Percentiles rank a stretch among this genome's conserved stretches.
Conservation (phyloP, 805 yeast genomes). For the Candida lessepsii region DNA sequence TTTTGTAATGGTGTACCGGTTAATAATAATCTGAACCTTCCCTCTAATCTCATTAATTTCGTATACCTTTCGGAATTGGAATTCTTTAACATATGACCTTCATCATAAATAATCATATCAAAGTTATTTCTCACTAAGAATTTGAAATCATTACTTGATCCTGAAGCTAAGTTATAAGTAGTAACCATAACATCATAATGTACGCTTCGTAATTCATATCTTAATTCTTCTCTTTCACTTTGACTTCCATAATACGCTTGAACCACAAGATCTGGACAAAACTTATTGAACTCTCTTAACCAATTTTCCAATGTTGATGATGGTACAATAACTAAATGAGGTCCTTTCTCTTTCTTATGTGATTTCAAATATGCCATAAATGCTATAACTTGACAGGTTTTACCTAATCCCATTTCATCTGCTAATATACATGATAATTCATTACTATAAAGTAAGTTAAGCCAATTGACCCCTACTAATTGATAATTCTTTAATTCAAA, state of each 20-base stretch:
- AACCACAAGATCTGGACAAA: slow-evolving; percentile 77
- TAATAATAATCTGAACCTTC: slow-evolving; percentile 77
- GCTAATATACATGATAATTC: slow-evolving; percentile 90
- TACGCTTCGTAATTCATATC: slow-evolving; percentile 60
- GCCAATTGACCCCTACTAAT: slow-evolving; percentile 97
- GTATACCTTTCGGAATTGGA: slow-evolving; percentile 82
- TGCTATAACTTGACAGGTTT: slow-evolving; percentile 93
- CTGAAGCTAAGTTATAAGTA: slow-evolving; percentile 89
- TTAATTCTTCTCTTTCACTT: slow-evolving; percentile 77
- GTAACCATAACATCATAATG: slow-evolving; percentile 89
- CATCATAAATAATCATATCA: slow-evolving; percentile 91
- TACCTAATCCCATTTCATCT: slow-evolving; percentile 98
- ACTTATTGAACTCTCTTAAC: slow-evolving; percentile 89
- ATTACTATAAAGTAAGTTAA: slow-evolving; percentile 72
- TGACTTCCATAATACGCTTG: slow-evolving; percentile 94
- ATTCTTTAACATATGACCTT: slow-evolving; percentile 96
- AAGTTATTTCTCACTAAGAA: slow-evolving; percentile 74
- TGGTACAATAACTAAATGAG: slow-evolving; percentile 94
- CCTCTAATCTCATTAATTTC: slow-evolving; percentile 80
- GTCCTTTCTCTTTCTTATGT: slow-evolving; percentile 54
- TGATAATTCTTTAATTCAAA: slow-evolving; percentile 82
- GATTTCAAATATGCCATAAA: slow-evolving; percentile 84
- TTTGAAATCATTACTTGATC: slow-evolving; percentile 75
- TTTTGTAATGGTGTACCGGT: slow-evolving; percentile 98
- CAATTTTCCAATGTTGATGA: slow-evolving; percentile 96